phyloP scores from a whole-genome alignment of 371 early-diverging fungal species.

The Dichotomocladium elegans region DNA sequence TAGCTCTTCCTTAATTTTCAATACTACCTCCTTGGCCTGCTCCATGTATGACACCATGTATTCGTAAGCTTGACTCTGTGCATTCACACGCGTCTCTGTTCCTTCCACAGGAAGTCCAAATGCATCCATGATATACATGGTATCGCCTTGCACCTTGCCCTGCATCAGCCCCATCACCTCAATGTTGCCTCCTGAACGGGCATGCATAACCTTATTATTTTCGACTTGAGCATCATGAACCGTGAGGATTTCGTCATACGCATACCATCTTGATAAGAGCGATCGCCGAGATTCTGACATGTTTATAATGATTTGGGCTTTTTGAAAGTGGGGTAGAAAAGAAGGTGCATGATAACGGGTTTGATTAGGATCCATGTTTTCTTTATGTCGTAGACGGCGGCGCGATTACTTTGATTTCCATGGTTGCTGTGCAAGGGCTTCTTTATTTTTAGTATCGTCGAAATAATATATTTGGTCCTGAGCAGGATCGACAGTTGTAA shows the following conservation, averaged over 20 bases:
- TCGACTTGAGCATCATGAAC: not conserved
- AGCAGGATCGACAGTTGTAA: slow-evolving; percentile 62
- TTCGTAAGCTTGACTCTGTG: slow-evolving; percentile 91
- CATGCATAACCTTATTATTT: slow-evolving; percentile 86
- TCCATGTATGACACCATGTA: slow-evolving; percentile 95
- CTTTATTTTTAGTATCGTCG: slow-evolving; percentile 66
- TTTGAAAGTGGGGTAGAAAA: not conserved
- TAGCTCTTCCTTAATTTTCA: not conserved
- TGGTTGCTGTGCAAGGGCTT: slow-evolving; percentile 60
- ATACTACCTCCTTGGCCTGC: slow-evolving; percentile 76
- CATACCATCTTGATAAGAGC: slow-evolving; percentile 96
- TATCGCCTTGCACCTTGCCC: slow-evolving; percentile 86
- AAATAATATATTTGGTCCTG: slow-evolving; percentile 77
- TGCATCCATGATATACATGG: slow-evolving; percentile 93
- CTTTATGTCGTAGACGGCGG: too few relatives aligned
- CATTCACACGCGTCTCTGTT: slow-evolving; percentile 98
- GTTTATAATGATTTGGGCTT: slow-evolving; percentile 87
- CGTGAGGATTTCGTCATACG: not conserved
- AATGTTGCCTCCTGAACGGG: slow-evolving; percentile 92
- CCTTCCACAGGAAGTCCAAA: slow-evolving; percentile 98
- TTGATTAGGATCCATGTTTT: too few relatives aligned
- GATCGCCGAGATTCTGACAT: slow-evolving; percentile 90
- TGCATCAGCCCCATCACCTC: slow-evolving; percentile 99
- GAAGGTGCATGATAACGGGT: not conserved
- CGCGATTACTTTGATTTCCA: slow-evolving; percentile 79